A percentile compares a stretch with the other conserved stretches of the same genome.
Conservation (phyloP, 768 basidiomycete genomes). For the Boletus sensibilis region DNA sequence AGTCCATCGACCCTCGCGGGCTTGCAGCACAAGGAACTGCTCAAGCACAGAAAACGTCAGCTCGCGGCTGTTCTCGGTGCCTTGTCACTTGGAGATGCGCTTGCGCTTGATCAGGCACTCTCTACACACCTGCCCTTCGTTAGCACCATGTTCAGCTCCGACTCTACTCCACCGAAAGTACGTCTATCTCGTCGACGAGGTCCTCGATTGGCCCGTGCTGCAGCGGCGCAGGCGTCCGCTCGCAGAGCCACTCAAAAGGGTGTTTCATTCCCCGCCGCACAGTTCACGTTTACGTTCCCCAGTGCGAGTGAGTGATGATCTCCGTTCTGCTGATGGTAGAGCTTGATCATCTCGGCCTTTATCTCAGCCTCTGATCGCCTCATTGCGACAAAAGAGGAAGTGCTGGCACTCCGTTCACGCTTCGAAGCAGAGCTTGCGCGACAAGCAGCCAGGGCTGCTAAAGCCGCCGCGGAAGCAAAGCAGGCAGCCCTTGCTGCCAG, state of each 20-base stretch:
- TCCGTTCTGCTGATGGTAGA: constrained; percentile 24
- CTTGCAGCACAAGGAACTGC: constrained; percentile 71
- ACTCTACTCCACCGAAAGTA: constrained; percentile 35
- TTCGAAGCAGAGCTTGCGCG: constrained; percentile 74
- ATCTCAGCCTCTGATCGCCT: constrained; percentile 70
- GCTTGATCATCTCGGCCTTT: constrained; percentile 29
- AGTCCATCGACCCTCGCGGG: constrained; percentile 64
- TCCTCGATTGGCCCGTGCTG: constrained; percentile 50
- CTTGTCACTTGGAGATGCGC: constrained; percentile 61
- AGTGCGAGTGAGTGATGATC: constrained; percentile 67
- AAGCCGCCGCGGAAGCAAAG: constrained; percentile 51
- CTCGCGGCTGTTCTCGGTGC: constrained; percentile 68
- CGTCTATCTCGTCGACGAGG: constrained; percentile 56
- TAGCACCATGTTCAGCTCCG: constrained; percentile 36
- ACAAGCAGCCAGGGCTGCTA: constrained; percentile 58
- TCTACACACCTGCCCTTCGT: constrained; percentile 42
- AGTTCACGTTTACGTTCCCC: constrained; percentile 61
- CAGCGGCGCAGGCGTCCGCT: constrained; percentile 22
- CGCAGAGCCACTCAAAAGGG: constrained; percentile 20
- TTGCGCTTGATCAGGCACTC: constrained; percentile 78
- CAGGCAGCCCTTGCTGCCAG: constrained; percentile 43
- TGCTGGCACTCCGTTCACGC: constrained; percentile 57
- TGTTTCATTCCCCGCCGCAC: constrained; percentile 47
- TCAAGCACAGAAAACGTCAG: constrained; percentile 67
- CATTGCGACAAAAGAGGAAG: constrained; percentile 66